phyloP scores from a whole-genome alignment of 169 alveolate species.

The Eimeria falciformis region DNA sequence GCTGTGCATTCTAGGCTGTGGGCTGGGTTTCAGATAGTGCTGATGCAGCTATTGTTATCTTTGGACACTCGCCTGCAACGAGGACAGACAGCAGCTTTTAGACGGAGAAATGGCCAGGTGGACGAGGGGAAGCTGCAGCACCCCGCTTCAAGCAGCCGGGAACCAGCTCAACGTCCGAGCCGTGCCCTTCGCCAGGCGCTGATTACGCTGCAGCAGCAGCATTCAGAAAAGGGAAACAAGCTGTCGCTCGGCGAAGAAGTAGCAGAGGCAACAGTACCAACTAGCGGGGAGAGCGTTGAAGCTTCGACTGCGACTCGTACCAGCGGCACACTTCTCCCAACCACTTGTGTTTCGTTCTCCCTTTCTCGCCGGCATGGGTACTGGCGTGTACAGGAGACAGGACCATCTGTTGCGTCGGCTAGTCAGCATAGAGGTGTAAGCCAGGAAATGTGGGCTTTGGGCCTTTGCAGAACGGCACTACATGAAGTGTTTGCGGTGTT shows the following conservation, averaged over 20 bases:
- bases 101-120: background rate
- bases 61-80: background rate
- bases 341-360: background rate
- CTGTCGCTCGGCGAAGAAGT: slow-evolving; percentile 40
- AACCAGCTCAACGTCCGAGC: background rate
- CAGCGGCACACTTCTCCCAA: background rate
- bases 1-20: slow-evolving; percentile 17
- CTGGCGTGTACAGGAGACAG: background rate
- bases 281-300: background rate
- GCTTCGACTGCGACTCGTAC: background rate
- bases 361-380: background rate
- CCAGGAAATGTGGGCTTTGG: background rate
- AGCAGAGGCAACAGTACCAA: background rate
- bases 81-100: background rate
- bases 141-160: no score
- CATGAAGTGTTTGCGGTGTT: background rate
- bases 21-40: slow-evolving; percentile 22
- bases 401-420: background rate
- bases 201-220: background rate
- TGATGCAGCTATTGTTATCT: slow-evolving; percentile 17
- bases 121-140: no score
- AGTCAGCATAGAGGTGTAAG: no score
- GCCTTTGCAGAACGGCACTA: background rate
- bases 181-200: slow-evolving; percentile 41
- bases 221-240: background rate